Evolutionary conservation across 192 early-diverging fungal species (phyloP).

Genomic region (Umbelopsis ramanniana): DNA sequence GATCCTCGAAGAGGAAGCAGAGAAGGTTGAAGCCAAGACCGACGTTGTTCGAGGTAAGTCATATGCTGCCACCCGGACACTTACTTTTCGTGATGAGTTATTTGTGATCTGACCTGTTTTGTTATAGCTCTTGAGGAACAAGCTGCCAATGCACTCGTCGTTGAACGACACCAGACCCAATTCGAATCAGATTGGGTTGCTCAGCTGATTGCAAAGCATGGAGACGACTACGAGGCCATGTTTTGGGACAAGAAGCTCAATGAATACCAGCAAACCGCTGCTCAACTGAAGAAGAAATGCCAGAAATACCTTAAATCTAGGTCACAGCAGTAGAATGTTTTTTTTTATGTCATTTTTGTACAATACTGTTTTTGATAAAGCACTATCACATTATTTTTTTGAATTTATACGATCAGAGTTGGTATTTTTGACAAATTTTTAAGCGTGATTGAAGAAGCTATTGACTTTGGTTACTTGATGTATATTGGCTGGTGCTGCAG

Average conservation of each 20-base stretch:
- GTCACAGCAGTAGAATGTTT: slow-evolving; percentile 6
- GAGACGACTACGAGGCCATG: slow-evolving; percentile 77
- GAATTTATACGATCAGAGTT: background rate
- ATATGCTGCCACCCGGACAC: background rate
- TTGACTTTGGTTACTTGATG: no score
- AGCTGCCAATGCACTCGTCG: slow-evolving; percentile 48
- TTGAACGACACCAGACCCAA: slow-evolving; percentile 55
- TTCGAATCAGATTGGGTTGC: slow-evolving; percentile 62
- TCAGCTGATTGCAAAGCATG: slow-evolving; percentile 69
- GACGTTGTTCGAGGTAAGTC: slow-evolving; percentile 53
- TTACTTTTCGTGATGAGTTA: background rate
- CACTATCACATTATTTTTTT: background rate
- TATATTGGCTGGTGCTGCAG: no score
- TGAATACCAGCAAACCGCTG: slow-evolving; percentile 66
- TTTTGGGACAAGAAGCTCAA: slow-evolving; percentile 78
- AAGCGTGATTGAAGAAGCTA: no score
- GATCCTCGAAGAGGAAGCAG: slow-evolving; percentile 45
- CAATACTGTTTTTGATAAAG: background rate
- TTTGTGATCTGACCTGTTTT: background rate
- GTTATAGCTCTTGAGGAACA: slow-evolving; percentile 55
- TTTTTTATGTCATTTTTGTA: background rate
- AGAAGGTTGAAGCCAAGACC: slow-evolving; percentile 47
- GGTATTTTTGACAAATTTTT: background rate
- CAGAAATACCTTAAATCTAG: slow-evolving; percentile 27
- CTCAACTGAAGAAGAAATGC: slow-evolving; percentile 63